Evolutionary conservation across 441 rosid species (phyloP), one percentile per base, ranked within the genome.

Genomic region (Manihot esculenta): DNA sequence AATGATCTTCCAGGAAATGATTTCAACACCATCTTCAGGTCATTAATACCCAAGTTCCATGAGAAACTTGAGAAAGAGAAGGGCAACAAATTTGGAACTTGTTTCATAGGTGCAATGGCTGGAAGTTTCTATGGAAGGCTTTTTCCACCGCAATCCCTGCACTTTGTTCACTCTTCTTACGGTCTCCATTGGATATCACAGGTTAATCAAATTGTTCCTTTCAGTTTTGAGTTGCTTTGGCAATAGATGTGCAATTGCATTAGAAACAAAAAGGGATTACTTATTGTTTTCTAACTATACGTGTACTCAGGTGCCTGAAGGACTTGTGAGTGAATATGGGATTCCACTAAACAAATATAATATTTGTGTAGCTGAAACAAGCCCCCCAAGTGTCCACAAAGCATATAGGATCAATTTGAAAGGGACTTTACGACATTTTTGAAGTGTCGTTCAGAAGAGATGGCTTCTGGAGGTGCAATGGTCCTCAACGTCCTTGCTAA

Each of bases 1-100:
- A 72, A 75, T 53, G 77, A 77, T 72, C 77, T 73, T 64, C 66
- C 73, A 12, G 63, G 64, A 9, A 77, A 59, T 59, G 80, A 77
- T 66, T 73, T 77, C 72, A 64, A 76, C 54, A 41, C 69, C 21
- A 24, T 66, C 17, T 76, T 76, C 68, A 71, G 49, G 70, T 44
- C 68, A 7, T 9, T 76, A 33, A 24, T 42, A 24, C 75, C 79
- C 1, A n/a, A 55, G 24, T 76, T 72, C 8, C 26, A n/a, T 14
- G 14, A 72, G 33, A 68, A 47, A 7, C 35, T 62, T 11, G 68
- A 26, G 50, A 53, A 27, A 20, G 66, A 58, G 17, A 54, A 24
- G 41, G 62, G 66, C 23, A 15, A 23, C 23, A 27, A n/a, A 10
- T 10, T 61, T 26, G 54, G 18, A 38, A 61, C 41, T 8, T 73